phyloP scores from a whole-genome alignment of 2,329 filamentous ascomycete species.

The Alternaria gaisen region DNA sequence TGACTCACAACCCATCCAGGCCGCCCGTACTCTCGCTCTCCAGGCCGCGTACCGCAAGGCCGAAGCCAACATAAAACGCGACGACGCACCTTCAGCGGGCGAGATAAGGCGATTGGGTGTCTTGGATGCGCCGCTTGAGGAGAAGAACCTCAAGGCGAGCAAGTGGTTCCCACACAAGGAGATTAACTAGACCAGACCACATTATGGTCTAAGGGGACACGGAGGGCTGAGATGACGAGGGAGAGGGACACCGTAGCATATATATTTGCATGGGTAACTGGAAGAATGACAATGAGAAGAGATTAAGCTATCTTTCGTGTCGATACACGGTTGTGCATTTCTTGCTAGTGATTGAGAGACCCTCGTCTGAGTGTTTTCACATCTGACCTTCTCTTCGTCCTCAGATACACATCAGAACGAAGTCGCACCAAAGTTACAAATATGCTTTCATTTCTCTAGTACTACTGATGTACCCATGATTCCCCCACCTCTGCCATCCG shows the following conservation, averaged over 20 bases:
- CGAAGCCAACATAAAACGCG: slow-evolving; percentile 75
- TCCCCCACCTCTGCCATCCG: not conserved
- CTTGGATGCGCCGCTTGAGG: slow-evolving; percentile 79
- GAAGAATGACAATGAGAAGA: too few species aligned
- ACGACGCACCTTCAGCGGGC: slow-evolving; percentile 81
- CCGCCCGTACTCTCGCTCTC: slow-evolving; percentile 77
- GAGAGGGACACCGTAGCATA: too few species aligned
- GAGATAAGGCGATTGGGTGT: slow-evolving; percentile 89
- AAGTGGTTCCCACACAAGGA: slow-evolving; percentile 55
- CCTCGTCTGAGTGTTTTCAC: too few species aligned
- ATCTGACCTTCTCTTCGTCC: too few species aligned
- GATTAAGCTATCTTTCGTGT: too few species aligned
- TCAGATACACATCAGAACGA: not conserved
- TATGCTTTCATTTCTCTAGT: not conserved
- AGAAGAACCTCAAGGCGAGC: slow-evolving; percentile 62
- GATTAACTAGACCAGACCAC: slow-evolving; percentile 38
- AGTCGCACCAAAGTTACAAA: not conserved
- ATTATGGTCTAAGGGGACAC: not conserved
- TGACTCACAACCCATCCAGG: slow-evolving; percentile 60
- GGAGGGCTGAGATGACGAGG: not conserved
- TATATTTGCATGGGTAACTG: too few species aligned
- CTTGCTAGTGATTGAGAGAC: too few species aligned
- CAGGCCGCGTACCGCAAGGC: slow-evolving; percentile 86
- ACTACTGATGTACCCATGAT: not conserved
- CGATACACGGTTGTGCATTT: rapidly evolving